Conservation (phyloP, 2,329 filamentous ascomycete genomes). For the Ophiosphaerella korrae region DNA sequence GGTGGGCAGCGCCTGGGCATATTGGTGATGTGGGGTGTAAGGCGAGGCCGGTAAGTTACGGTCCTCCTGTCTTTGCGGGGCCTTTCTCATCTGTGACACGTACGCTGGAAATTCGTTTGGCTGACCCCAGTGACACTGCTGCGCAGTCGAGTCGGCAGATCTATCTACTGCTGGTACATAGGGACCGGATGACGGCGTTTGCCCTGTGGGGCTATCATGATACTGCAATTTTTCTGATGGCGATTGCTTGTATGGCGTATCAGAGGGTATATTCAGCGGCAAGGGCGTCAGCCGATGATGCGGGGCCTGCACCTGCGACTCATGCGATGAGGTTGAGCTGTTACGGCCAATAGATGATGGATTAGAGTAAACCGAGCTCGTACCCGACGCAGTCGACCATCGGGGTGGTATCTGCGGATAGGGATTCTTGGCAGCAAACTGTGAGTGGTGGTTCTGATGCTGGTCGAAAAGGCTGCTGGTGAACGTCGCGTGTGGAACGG, state of each 20-base stretch:
- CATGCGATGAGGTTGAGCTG: conserved; percentile 32
- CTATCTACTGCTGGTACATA: conserved; percentile 6
- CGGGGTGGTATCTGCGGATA: conserved; percentile 16
- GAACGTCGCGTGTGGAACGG: conserved; percentile 18
- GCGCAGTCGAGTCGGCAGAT: conserved; percentile 16
- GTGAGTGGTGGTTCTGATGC: conserved; percentile 14
- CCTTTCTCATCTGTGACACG: not conserved
- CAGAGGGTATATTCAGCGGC: conserved; percentile 1
- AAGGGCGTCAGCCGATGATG: conserved; percentile 3
- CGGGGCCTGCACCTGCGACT: conserved; percentile 17
- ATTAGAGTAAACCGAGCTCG: conserved; percentile 37
- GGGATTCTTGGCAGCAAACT: conserved; percentile 10
- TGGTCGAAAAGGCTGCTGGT: conserved; percentile 22
- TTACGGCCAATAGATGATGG: conserved; percentile 30
- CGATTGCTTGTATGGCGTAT: not conserved
- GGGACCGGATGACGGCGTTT: conserved; percentile 2
- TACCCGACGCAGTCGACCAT: conserved; percentile 30
- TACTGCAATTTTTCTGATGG: conserved; percentile 2
- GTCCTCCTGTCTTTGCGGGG: not conserved
- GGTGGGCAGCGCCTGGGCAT: not conserved
- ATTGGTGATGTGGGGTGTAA: conserved; percentile 11
- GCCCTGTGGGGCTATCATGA: not conserved
- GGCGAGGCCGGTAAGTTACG: conserved; percentile 1
- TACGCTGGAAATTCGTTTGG: not conserved
- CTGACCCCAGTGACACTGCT: conserved; percentile 11